Conservation (phyloP, 495 filamentous ascomycete species). For the Talaromyces wortmannii region DNA sequence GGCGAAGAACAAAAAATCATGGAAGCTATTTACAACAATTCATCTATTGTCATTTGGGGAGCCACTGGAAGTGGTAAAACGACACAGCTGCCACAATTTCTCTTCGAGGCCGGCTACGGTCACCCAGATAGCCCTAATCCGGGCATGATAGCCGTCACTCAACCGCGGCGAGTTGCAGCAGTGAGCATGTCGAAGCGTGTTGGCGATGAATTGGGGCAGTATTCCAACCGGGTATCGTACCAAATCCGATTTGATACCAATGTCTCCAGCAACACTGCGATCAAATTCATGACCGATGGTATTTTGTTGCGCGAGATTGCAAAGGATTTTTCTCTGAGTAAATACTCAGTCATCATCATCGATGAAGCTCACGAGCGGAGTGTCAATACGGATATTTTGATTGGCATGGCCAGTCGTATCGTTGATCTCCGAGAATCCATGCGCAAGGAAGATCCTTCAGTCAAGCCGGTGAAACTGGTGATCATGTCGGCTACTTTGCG, state of each 20-base stretch:
- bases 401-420: conserved; percentile 92
- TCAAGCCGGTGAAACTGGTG: conserved; percentile 80
- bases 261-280: conserved; percentile 72
- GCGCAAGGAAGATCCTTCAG: conserved; percentile 51
- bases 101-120: conserved; percentile 91
- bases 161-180: conserved; percentile 87
- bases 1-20: conserved; percentile 96
- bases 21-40: conserved; percentile 90
- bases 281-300: conserved; percentile 99
- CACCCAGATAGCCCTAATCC: conserved; percentile 67
- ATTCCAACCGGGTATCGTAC: conserved; percentile 68
- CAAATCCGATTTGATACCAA: conserved; percentile 93
- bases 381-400: conserved; percentile 94
- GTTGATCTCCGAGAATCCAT: conserved; percentile 68
- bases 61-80: conserved; percentile 96
- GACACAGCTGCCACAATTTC: conserved; percentile 91
- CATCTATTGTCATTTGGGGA: conserved; percentile 87
- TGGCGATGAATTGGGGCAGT: conserved; percentile 69
- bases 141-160: conserved; percentile 91
- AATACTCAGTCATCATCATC: conserved; percentile 90
- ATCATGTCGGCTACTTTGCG: conserved; percentile 97
- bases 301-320: conserved; percentile 87
- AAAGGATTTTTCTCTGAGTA: conserved; percentile 82
- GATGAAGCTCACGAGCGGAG: conserved; percentile 98
- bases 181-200: conserved; percentile 95